Base-by-base conservation (phyloP, 202 grass and related monocot species). In the Panicum hallii region DNA sequence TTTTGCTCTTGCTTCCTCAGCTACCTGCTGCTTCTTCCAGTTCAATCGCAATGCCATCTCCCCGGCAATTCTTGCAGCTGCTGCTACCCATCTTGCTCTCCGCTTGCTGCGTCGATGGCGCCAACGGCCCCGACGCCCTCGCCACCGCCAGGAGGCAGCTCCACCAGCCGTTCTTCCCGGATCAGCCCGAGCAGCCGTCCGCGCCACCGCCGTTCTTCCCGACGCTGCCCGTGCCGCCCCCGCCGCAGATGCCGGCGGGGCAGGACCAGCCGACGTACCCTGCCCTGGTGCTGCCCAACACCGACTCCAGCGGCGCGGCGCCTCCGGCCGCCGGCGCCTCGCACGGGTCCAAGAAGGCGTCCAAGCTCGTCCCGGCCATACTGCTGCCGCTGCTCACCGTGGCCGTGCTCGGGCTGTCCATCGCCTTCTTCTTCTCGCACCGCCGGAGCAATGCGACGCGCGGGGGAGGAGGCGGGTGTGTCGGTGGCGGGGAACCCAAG, bases 291-390 rank as follows among this genome's bases (percentile, higher is more conserved):
- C 64, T 91, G n/a, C 89, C 89, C 81, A 88, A 88, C 81, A 84
- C 82, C 80, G 17, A 62, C 20, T 52, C 77, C 19, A 81, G 63
- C 8, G 73, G 46, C 14, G 66, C 72, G 8, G 66, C 81, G 11
- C 50, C 81, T 41, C 60, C 26, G 26, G 26, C 87, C 20, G 40
- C 67, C 11, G 57, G 54, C 10, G 67, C 38, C 19, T 79, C 87
- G 87, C 58, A 28, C 58, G 68, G 61, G 0, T 91, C 89, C 40
- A 91, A 88, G 77, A 91, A 68, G 65, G 62, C 89, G 6, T 80
- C 91, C 48, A 94, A 92, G 84, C 79, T 97, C 70, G 88, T 94
- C 32, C 90, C 92, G 30, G 90, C 92, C 63, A 89, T 92, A 48
- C 63, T 91, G 40, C 75, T 93, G 69, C 90, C 90, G 70, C 68